phyloP scores from a whole-genome alignment of 768 basidiomycete species.

The Coprinellus micaceus region DNA sequence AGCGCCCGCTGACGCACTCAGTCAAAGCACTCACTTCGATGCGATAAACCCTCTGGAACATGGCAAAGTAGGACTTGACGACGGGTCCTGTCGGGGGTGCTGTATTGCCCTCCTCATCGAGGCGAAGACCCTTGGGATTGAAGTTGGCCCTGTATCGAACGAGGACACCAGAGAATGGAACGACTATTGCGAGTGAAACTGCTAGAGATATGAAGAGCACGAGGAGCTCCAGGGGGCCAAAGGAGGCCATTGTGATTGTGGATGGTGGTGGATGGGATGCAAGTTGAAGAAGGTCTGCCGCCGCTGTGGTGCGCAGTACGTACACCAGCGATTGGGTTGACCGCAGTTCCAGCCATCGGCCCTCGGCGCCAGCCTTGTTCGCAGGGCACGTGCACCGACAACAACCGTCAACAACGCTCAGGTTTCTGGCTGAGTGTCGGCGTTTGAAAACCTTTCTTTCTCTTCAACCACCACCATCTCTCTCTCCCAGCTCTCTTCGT shows the following conservation, averaged over 20 bases:
- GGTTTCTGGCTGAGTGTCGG: slow-evolving; percentile 6
- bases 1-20: not conserved
- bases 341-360: slow-evolving; percentile 1
- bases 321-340: not conserved
- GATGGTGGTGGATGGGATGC: slow-evolving; percentile 15
- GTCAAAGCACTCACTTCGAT: slow-evolving; percentile 55
- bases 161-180: slow-evolving; percentile 64
- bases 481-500: not conserved
- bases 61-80: slow-evolving; percentile 70
- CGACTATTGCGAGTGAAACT: slow-evolving; percentile 52
- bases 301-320: slow-evolving; percentile 4
- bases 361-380: not conserved
- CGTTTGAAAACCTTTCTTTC: slow-evolving; percentile 11
- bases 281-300: slow-evolving; percentile 4
- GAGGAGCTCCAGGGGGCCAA: slow-evolving; percentile 33
- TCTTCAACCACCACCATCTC: slow-evolving; percentile 11
- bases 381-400: not conserved
- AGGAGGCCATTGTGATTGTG: slow-evolving; percentile 16
- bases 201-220: slow-evolving; percentile 44
- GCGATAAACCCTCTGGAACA: slow-evolving; percentile 65
- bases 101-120: slow-evolving; percentile 74
- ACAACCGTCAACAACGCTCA: slow-evolving; percentile 8
- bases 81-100: slow-evolving; percentile 75
- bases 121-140: slow-evolving; percentile 78
- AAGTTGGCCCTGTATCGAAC: slow-evolving; percentile 82